Evolutionary conservation across 768 basidiomycete genomes (phyloP).

Genomic region (Amanita rimosa): DNA sequence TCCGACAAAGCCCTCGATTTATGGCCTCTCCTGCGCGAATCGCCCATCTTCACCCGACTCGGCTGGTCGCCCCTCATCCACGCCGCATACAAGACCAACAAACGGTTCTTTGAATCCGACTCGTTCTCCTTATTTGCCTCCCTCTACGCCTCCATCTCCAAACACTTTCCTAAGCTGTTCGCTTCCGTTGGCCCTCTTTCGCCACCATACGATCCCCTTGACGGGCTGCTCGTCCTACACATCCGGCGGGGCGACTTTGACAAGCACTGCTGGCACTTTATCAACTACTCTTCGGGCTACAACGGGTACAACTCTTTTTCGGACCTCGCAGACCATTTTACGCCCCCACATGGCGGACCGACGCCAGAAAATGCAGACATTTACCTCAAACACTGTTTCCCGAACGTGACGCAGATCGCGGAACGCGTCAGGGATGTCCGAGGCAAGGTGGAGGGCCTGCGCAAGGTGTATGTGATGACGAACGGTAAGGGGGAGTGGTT

Average conservation of each 20-base stretch:
- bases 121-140: not conserved
- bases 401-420: constrained; percentile 36
- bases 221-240: constrained; percentile 9
- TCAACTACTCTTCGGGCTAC: constrained; percentile 7
- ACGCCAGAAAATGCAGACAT: constrained; percentile 15
- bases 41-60: constrained; percentile 8
- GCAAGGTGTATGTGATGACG: constrained; percentile 51
- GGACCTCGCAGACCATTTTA: constrained; percentile 10
- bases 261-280: constrained; percentile 8
- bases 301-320: constrained; percentile 11
- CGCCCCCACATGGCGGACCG: not conserved
- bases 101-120: constrained; percentile 2
- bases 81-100: constrained; percentile 7
- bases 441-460: constrained; percentile 16
- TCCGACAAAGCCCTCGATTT: constrained; percentile 7
- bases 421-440: constrained; percentile 24
- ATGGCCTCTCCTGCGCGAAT: constrained; percentile 10
- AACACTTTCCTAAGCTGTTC: not conserved
- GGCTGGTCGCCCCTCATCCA: constrained; percentile 11
- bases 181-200: not conserved
- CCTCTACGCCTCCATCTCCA: not conserved
- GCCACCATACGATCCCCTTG: not conserved
- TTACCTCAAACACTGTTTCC: constrained; percentile 41
- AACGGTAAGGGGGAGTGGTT: constrained; percentile 47
- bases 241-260: constrained; percentile 13